A percentile compares a stretch with the other conserved stretches of the same genome.
Conservation (phyloP, 352 stramenopile species). For the Globisporangium carolinianum region DNA sequence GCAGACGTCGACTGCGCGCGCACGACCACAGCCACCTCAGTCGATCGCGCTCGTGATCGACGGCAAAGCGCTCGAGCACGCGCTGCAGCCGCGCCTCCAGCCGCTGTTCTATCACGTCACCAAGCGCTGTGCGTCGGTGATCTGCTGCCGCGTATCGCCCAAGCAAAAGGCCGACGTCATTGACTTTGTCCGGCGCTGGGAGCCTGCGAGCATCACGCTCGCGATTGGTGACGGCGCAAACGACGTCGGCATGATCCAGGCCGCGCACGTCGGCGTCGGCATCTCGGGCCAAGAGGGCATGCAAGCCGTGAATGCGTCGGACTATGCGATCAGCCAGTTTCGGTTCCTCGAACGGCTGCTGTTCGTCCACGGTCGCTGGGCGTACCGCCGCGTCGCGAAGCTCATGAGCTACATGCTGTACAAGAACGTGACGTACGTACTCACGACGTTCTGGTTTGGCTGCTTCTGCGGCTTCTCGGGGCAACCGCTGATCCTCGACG, state of each 20-base stretch:
- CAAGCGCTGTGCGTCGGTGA: constrained; percentile 68
- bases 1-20: too few relatives aligned
- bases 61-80: constrained; percentile 83
- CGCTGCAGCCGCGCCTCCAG: constrained; percentile 39
- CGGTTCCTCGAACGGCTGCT: constrained; percentile 89
- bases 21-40: background rate
- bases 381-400: constrained; percentile 89
- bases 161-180: constrained; percentile 87
- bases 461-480: constrained; percentile 73
- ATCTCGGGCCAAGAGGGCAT: constrained; percentile 90
- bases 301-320: constrained; percentile 90
- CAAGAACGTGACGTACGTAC: constrained; percentile 89
- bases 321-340: constrained; percentile 94
- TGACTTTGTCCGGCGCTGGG: constrained; percentile 62
- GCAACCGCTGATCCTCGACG: constrained; percentile 70
- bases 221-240: constrained; percentile 95
- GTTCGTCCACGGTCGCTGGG: constrained; percentile 90
- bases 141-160: constrained; percentile 84
- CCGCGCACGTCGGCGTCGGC: constrained; percentile 88
- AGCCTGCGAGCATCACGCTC: constrained; percentile 76
- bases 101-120: constrained; percentile 65
- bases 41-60: constrained; percentile 90
- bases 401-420: constrained; percentile 94
- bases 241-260: constrained; percentile 95
- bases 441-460: constrained; percentile 83